Conservation (phyloP, 345 rosid species). For the Eucalyptus sp. region DNA sequence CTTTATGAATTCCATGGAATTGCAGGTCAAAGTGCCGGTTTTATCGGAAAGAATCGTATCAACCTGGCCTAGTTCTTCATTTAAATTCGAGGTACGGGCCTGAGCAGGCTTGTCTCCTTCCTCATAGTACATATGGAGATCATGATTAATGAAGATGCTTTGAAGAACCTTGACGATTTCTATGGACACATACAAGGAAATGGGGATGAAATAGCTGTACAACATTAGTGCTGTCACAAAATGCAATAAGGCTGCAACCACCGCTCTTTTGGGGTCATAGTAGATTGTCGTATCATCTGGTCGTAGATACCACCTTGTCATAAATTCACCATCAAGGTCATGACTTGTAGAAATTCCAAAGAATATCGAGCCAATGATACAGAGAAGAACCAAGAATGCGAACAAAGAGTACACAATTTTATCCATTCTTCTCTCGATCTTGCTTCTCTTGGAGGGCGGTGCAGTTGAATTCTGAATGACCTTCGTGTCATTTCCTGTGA, state of each 20-base stretch:
- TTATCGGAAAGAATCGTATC: slow-evolving; percentile 86
- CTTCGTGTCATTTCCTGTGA: slow-evolving; percentile 89
- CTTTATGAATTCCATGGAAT: slow-evolving; percentile 94
- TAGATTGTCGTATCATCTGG: slow-evolving; percentile 62
- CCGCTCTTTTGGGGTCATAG: slow-evolving; percentile 56
- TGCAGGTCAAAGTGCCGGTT: slow-evolving; percentile 95
- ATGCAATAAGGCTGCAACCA: slow-evolving; percentile 47
- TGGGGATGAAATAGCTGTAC: slow-evolving; percentile 85
- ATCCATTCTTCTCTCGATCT: slow-evolving; percentile 79
- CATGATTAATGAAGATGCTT: slow-evolving; percentile 83
- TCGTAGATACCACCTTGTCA: slow-evolving; percentile 96
- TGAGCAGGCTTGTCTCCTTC: slow-evolving; percentile 83
- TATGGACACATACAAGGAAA: slow-evolving; percentile 84
- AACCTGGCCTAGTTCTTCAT: slow-evolving; percentile 97
- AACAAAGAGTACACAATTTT: slow-evolving; percentile 66
- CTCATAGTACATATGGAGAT: slow-evolving; percentile 71
- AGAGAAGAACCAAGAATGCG: slow-evolving; percentile 44
- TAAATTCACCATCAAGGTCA: slow-evolving; percentile 48
- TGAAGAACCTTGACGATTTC: slow-evolving; percentile 92
- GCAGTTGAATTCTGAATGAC: slow-evolving; percentile 86
- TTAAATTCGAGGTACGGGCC: slow-evolving; percentile 94
- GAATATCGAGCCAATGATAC: slow-evolving; percentile 55
- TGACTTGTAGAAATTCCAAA: slow-evolving; percentile 69
- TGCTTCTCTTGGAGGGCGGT: slow-evolving; percentile 94
- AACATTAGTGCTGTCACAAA: slow-evolving; percentile 85